phyloP scores from a whole-genome alignment of 495 filamentous ascomycete genomes.

The Penicillium parvum region DNA sequence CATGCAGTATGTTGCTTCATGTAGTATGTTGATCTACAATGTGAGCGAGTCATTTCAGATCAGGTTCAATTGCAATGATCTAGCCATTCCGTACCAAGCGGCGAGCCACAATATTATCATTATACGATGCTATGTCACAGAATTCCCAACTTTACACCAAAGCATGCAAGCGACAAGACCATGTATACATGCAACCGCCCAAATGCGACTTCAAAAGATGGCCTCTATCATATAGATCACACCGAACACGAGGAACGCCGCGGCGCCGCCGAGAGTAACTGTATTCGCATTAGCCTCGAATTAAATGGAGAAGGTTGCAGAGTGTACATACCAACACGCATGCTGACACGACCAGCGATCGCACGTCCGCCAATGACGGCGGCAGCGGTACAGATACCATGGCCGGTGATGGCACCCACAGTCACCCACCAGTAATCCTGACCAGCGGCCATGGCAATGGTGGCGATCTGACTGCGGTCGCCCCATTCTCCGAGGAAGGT shows the following conservation, averaged over 20 bases:
- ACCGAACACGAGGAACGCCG: slow-evolving; percentile 85
- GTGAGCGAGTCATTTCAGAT: too few relatives aligned
- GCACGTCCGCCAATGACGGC: slow-evolving; percentile 93
- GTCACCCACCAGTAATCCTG: slow-evolving; percentile 99
- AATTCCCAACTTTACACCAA: slow-evolving; percentile 15
- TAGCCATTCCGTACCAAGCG: slow-evolving; percentile 8
- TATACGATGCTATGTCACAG: slow-evolving; percentile 18
- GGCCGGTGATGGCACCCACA: slow-evolving; percentile 79
- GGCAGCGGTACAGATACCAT: slow-evolving; percentile 82
- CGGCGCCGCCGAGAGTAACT: slow-evolving; percentile 95
- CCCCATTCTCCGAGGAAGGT: slow-evolving; percentile 99
- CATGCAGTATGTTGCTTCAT: neutral
- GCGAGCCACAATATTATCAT: slow-evolving; percentile 22
- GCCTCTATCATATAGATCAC: slow-evolving; percentile 86
- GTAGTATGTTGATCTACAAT: neutral
- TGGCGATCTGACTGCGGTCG: slow-evolving; percentile 95
- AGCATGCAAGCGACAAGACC: slow-evolving; percentile 8
- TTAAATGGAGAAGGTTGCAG: neutral
- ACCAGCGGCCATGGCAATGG: slow-evolving; percentile 97
- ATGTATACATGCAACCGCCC: slow-evolving; percentile 10
- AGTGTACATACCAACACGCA: slow-evolving; percentile 83
- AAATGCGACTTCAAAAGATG: slow-evolving; percentile 45
- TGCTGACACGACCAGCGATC: slow-evolving; percentile 88
- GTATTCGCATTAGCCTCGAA: slow-evolving; percentile 17
- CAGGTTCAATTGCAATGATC: too few relatives aligned